Base-by-base conservation (phyloP, 495 filamentous ascomycete species). In the Penicillium ucsense region DNA sequence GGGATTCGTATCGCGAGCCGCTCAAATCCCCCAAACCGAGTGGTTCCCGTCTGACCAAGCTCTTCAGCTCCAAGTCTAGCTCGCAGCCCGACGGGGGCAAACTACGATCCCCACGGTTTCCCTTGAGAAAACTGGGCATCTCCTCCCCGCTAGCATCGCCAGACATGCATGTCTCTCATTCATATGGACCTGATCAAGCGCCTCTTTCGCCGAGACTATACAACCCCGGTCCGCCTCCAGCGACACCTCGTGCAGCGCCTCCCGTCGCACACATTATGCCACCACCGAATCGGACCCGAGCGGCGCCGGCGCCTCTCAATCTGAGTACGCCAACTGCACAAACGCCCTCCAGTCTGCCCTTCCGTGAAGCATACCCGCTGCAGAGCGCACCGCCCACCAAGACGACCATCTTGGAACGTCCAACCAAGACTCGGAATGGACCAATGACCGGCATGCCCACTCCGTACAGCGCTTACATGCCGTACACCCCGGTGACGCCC, bases 381-480 rank as follows among this genome's bases (percentile, higher is more conserved):
- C 64, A 65, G 70, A 86, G 66, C 72, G 83, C 50, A 31, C 80
- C 74, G 11, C 75, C 74, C 5, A 88, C 85, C 45, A 90, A 88
- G 68, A 86, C 86, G 10, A 89, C 86, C 0, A 80, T 88, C 5
- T 72, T 90, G 12, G 88, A 91, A 51, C 73, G 87, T 4, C 75
- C 77, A 4, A 57, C 59, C 0, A 77, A 84, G 34, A 61, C 71
- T 27, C 71, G 71, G 3, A 70, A 68, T 8, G 78, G 72, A n/a
- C 86, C 86, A 0, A 76, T 79, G 54, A 89, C 85, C 0, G 88
- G 85, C 4, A 78, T 85, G 36, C 81, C 88, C 33, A 83, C 79
- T 6, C 90, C 90, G 5, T 95, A 96, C 63, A 84, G 79, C 46
- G 86, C 90, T 4, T 96, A 96, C 59, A 92, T 94, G 76, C 90